A percentile compares a stretch with the other conserved stretches of the same genome.
phyloP scores from a whole-genome alignment of 2,329 filamentous ascomycete species.

The Simplicillium aogashimaense region DNA sequence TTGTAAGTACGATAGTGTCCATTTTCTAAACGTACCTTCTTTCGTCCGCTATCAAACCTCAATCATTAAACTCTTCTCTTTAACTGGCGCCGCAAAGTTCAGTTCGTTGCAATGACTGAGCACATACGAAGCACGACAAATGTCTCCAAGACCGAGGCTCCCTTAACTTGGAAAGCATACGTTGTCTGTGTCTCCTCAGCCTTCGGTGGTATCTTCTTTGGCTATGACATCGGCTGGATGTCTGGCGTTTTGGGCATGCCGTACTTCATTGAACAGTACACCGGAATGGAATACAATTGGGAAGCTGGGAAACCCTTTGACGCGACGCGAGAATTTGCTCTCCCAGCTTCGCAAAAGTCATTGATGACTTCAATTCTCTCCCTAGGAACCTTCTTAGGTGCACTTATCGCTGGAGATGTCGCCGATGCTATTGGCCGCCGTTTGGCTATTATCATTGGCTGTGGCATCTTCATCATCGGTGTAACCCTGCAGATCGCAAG shows the following conservation, averaged over 20 bases:
- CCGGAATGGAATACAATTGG: constrained; percentile 13
- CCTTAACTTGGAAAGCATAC: no score
- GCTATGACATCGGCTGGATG: constrained; percentile 35
- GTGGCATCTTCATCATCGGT: constrained; percentile 48
- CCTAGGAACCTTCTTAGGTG: constrained; percentile 53
- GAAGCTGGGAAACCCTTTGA: background rate
- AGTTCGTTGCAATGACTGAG: no score
- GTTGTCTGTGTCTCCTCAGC: no score
- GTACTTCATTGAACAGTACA: constrained; percentile 23
- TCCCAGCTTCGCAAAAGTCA: constrained; percentile 15
- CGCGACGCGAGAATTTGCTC: constrained; percentile 6
- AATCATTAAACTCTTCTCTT: no score
- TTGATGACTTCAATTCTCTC: constrained; percentile 59
- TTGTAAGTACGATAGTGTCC: no score
- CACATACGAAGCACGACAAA: no score
- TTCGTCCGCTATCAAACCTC: no score
- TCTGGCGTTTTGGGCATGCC: constrained; percentile 27
- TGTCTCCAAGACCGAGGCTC: no score
- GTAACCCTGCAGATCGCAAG: constrained; percentile 50
- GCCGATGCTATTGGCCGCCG: constrained; percentile 55
- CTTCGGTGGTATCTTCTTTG: no score
- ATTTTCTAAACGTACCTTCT: no score
- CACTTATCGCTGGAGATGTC: constrained; percentile 54
- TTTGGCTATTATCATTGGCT: constrained; percentile 48
- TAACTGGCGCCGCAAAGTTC: no score